phyloP scores from a whole-genome alignment of 2,329 filamentous ascomycete genomes.

The Aureobasidium subglaciale region DNA sequence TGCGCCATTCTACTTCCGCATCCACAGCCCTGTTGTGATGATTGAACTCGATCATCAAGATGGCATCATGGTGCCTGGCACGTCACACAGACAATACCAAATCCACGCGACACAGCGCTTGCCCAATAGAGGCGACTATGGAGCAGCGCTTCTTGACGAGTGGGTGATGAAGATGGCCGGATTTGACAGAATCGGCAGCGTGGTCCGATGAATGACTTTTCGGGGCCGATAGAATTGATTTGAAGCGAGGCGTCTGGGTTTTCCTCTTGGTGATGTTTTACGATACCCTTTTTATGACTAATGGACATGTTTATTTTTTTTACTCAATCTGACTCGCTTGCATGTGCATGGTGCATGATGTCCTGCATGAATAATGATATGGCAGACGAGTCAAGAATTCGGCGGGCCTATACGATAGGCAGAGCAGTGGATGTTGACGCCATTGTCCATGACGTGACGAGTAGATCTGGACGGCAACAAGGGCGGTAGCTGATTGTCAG shows the following conservation, averaged over 20 bases:
- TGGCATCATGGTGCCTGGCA: slow-evolving; percentile 59
- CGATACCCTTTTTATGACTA: slow-evolving; percentile 12
- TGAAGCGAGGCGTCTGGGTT: slow-evolving; percentile 3
- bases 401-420: slow-evolving; percentile 2
- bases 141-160: slow-evolving; percentile 37
- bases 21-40: slow-evolving; percentile 67
- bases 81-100: slow-evolving; percentile 69
- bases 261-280: not conserved
- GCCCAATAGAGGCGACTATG: slow-evolving; percentile 70
- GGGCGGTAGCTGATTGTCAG: not conserved
- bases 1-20: slow-evolving; percentile 68
- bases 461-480: not conserved
- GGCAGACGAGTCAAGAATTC: not conserved
- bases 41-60: slow-evolving; percentile 75
- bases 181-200: slow-evolving; percentile 13
- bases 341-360: not conserved
- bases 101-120: slow-evolving; percentile 66
- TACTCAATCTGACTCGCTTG: not conserved
- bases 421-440: slow-evolving; percentile 1
- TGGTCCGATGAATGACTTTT: slow-evolving; percentile 1
- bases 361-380: not conserved
- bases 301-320: not conserved
- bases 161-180: slow-evolving; percentile 15
- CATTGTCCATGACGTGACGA: slow-evolving; percentile 2
- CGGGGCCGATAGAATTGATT: not conserved